Evolutionary conservation across 1,284 basidiomycete species (phyloP), one percentile per base, ranked within the genome.

Genomic region (Ceratobasidium sp.): DNA sequence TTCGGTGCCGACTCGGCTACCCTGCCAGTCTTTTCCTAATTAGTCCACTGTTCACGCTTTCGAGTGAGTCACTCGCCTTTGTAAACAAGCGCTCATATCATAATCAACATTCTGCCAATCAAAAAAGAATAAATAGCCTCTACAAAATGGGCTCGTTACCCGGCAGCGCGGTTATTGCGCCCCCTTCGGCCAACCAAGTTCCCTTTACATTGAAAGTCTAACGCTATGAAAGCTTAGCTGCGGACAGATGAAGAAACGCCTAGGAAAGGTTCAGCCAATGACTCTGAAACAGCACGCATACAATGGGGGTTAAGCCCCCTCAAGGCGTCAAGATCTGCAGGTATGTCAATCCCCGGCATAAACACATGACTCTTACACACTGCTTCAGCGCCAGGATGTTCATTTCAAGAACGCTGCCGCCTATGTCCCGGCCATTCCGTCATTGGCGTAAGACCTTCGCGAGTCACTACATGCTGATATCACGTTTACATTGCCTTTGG

Each of bases 311-410:
- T 56, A 3, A 29, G 25, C 51, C 11, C 1, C 40, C 40, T 43
- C 40, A 43, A 43, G 29, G 54, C 54, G 34, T 19, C 9, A 25
- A 7, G 61, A 62, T 25, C 19, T 25, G 22, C 61, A 62, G 40
- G 61, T 0, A n/a, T n/a, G 9, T 25, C 44, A 2, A 25, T 44
- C 11, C 22, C 15, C 34, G 22, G 40, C 40, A 15, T 11, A 62
- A 40, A 13, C 37, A 25, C 61, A 44, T 44, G 40, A 19, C 40
- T n/a, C 19, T 17, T 25, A n/a, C 22, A n/a, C 22, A 59, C 57
- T 25, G 61, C 61, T 62, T 62, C 61, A 44, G n/a, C 61, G 61
- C 40, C 61, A 62, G n/a, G 25, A 59, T n/a, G 29, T 34, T 59
- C 34, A 13, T 59, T 59, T 56, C 54, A 13, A 59, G 57, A 37